Percentiles rank a stretch among this genome's conserved stretches.
phyloP scores from a whole-genome alignment of 2,329 filamentous ascomycete genomes.

The Orbilia blumenaviensis region DNA sequence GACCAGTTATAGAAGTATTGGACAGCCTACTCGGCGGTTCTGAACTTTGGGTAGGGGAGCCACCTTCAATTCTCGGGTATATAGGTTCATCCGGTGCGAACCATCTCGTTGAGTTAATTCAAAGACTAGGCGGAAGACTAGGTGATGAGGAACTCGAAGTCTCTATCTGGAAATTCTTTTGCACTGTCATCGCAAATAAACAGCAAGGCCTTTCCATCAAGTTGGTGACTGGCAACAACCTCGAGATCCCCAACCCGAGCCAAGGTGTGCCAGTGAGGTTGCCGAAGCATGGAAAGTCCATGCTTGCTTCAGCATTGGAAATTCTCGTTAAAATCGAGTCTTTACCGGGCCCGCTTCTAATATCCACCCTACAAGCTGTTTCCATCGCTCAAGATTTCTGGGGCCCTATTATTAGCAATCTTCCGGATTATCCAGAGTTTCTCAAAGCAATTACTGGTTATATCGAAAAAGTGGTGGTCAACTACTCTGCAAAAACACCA shows the following conservation, averaged over 20 bases:
- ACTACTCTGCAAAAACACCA: constrained; percentile 56
- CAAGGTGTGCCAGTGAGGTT: constrained; percentile 61
- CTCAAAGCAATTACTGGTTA: constrained; percentile 77
- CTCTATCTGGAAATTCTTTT: constrained; percentile 83
- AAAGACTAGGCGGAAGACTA: constrained; percentile 79
- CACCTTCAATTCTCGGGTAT: constrained; percentile 92
- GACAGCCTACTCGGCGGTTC: constrained; percentile 73
- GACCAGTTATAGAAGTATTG: constrained; percentile 73
- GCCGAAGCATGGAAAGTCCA: constrained; percentile 67
- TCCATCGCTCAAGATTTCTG: constrained; percentile 90
- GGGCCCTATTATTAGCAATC: constrained; percentile 88
- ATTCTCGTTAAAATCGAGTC: constrained; percentile 73
- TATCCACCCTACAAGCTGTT: constrained; percentile 85
- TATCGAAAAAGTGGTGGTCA: constrained; percentile 62
- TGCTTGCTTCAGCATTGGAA: constrained; percentile 78
- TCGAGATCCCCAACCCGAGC: constrained; percentile 48
- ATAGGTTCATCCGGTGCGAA: constrained; percentile 83
- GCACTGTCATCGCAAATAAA: constrained; percentile 83
- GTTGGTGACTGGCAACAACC: constrained; percentile 78
- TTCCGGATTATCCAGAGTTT: constrained; percentile 78
- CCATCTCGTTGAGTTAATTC: constrained; percentile 81
- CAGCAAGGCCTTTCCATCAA: constrained; percentile 98
- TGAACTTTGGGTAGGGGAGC: constrained; percentile 73
- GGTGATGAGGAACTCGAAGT: constrained; percentile 72
- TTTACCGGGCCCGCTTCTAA: constrained; percentile 71